Evolutionary conservation across 148 eudicot species (phyloP).

Genomic region (Agrostemma githago): DNA sequence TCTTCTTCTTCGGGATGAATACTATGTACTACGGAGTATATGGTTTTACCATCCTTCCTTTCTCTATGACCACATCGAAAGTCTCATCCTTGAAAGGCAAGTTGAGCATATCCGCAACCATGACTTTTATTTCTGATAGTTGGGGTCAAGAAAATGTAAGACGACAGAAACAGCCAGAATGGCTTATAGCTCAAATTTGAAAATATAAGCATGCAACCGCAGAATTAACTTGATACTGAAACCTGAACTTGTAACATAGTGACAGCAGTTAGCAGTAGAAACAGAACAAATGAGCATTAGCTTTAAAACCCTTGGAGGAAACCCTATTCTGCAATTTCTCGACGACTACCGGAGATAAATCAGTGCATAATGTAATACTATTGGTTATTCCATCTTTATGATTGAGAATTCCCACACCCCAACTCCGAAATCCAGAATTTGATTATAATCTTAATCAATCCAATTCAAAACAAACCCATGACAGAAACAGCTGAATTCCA

Average conservation of each 20-base stretch:
- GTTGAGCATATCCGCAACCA: slow-evolving; percentile 94
- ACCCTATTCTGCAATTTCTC: slow-evolving; percentile 59
- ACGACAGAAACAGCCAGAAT: neutral
- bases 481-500: neutral
- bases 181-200: neutral
- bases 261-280: neutral
- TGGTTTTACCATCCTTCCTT: slow-evolving; percentile 88
- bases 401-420: slow-evolving; percentile 94
- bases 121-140: slow-evolving; percentile 58
- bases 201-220: slow-evolving; percentile 1
- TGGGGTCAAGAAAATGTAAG: slow-evolving; percentile 8
- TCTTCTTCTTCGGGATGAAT: too few species aligned
- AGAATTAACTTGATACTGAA: neutral
- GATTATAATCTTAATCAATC: too few species aligned
- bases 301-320: slow-evolving; percentile 55
- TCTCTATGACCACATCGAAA: slow-evolving; percentile 92
- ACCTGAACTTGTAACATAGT: neutral
- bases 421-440: slow-evolving; percentile 44
- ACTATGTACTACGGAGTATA: too few species aligned
- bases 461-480: neutral
- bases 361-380: slow-evolving; percentile 59
- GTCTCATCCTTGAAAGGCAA: slow-evolving; percentile 66
- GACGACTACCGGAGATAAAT: slow-evolving; percentile 80
- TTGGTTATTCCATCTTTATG: slow-evolving; percentile 66
- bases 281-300: slow-evolving; percentile 22